phyloP scores from a whole-genome alignment of 805 yeast species.

The Candida montana region DNA sequence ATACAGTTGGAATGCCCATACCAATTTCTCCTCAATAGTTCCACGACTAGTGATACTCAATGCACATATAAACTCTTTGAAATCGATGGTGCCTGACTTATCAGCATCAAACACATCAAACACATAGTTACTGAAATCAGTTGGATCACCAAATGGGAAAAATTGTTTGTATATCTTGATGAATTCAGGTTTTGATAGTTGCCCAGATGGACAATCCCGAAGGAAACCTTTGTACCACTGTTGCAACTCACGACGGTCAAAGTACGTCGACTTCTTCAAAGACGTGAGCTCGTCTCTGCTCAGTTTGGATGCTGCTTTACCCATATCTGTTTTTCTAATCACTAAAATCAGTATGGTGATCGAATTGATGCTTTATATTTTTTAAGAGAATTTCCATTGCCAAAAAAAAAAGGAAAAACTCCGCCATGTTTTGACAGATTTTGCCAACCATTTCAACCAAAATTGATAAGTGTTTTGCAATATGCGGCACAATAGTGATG shows the following conservation, averaged over 20 bases:
- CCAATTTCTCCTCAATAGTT: slow-evolving; percentile 71
- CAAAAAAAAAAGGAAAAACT: no score
- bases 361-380: no score
- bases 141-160: slow-evolving; percentile 97
- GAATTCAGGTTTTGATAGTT: slow-evolving; percentile 79
- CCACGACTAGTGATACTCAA: slow-evolving; percentile 86
- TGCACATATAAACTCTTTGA: slow-evolving; percentile 87
- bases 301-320: slow-evolving; percentile 88
- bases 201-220: slow-evolving; percentile 91
- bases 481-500: no score
- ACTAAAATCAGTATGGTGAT: no score
- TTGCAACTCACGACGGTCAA: slow-evolving; percentile 89
- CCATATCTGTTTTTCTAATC: slow-evolving; percentile 68
- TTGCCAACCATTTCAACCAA: no score
- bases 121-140: slow-evolving; percentile 81
- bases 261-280: slow-evolving; percentile 80
- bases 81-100: slow-evolving; percentile 75
- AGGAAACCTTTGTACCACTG: slow-evolving; percentile 98
- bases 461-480: no score
- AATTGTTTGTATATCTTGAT: slow-evolving; percentile 91
- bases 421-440: not conserved
- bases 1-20: slow-evolving; percentile 86
- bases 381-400: no score
- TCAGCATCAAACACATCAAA: slow-evolving; percentile 87
- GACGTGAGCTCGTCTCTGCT: slow-evolving; percentile 85